Percentiles rank a stretch among this genome's conserved stretches.
Conservation (phyloP, 352 stramenopile genomes). For the Halophytophthora polymorphica region DNA sequence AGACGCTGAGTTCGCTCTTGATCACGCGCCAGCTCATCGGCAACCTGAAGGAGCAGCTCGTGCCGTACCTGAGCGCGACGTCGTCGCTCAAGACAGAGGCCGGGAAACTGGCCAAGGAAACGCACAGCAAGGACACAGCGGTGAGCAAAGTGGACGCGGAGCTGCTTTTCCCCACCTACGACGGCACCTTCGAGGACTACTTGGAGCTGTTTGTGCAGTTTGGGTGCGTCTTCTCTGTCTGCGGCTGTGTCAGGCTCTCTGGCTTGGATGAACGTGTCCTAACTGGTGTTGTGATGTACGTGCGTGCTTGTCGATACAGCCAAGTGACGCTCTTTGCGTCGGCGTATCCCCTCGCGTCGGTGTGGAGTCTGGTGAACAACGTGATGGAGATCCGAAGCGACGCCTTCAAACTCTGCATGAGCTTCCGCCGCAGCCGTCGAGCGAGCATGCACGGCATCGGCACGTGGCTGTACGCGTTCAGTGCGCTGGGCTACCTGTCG, state of each 20-base stretch:
- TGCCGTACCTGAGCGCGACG: slow-evolving; percentile 75
- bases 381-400: slow-evolving; percentile 94
- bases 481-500: slow-evolving; percentile 88
- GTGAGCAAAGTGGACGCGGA: slow-evolving; percentile 76
- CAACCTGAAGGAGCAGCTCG: slow-evolving; percentile 75
- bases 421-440: slow-evolving; percentile 71
- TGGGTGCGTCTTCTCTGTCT: slow-evolving; percentile 50
- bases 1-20: slow-evolving; percentile 84
- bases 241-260: slow-evolving; percentile 1
- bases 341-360: slow-evolving; percentile 89
- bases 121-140: slow-evolving; percentile 38
- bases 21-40: slow-evolving; percentile 82
- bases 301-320: no score
- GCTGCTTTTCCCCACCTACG: slow-evolving; percentile 76
- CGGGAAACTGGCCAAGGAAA: slow-evolving; percentile 67
- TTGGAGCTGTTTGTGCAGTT: slow-evolving; percentile 93
- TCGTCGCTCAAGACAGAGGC: slow-evolving; percentile 83
- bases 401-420: slow-evolving; percentile 92
- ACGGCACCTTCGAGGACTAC: slow-evolving; percentile 92
- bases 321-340: slow-evolving; percentile 94
- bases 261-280: slow-evolving; percentile 3
- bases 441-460: slow-evolving; percentile 81
- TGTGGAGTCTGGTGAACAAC: slow-evolving; percentile 94
- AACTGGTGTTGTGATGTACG: slow-evolving; percentile 29
- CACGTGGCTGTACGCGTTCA: slow-evolving; percentile 91